Base-by-base conservation (phyloP, 2,329 filamentous ascomycete species). In the Volutella citrinella region DNA sequence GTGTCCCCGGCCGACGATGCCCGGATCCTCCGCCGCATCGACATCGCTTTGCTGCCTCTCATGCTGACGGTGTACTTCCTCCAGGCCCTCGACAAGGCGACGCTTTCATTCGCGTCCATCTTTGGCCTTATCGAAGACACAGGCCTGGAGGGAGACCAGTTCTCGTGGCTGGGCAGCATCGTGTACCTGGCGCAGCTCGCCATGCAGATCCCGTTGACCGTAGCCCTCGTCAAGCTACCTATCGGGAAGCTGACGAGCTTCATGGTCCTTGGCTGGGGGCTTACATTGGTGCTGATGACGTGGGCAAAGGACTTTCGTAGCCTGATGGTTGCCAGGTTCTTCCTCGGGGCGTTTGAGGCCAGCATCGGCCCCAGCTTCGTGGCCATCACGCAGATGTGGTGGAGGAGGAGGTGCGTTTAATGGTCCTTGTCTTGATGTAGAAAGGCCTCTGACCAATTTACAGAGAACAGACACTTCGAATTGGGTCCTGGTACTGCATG, bases 1-100 rank as follows among this genome's bases (percentile, higher is more conserved):
- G 40, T 65, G 16, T 55, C 60, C 0, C 48, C 61, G 5, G 54
- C 52, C 27, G 60, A 64, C 29, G 52, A 64, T 26, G 49, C 51
- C 5, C 56, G 60, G 20, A 52, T 64, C 28, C 54, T 65, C 8
- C 52, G 61, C 6, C 55, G 54, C 22, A 68, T 68, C 40, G 66
- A 70, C 48, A 36, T 57, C 17, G 60, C 60, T 8, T 55, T 70
- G 16, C 56, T 69, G 7, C 57, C 63, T 2, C 52, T 70, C 31
- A 71, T 83, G 37, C 61, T 82, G 10, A 66, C 68, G 7, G 74
- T 80, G 14, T 83, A 82, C 56, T 81, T 78, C 49, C 65, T 82
- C 1, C 79, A 83, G 43, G 72, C 70, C 10, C 63, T 82, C 6
- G 79, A 82, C 60, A 83, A 83, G 55, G 71, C 76, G 0, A 78